Conservation (phyloP, 2,329 filamentous ascomycete genomes). For the Lachnellula arida region DNA sequence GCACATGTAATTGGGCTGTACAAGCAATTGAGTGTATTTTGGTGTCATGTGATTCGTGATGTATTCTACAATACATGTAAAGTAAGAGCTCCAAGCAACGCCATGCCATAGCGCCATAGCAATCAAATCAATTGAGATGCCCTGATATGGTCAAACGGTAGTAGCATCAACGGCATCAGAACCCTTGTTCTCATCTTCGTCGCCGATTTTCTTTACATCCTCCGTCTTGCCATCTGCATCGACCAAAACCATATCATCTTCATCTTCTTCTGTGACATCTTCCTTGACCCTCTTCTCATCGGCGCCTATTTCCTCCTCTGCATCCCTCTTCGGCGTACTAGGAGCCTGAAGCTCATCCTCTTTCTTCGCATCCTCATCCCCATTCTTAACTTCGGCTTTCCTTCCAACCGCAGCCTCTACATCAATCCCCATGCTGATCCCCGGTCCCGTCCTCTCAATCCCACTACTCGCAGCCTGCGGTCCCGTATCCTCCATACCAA, state of each 20-base stretch:
- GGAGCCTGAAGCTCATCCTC: constrained; percentile 22
- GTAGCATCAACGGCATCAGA: constrained; percentile 16
- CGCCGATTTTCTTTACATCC: constrained; percentile 13
- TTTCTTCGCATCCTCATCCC: constrained; percentile 27
- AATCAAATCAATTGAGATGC: neutral
- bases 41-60: neutral
- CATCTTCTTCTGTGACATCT: constrained; percentile 26
- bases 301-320: constrained; percentile 42
- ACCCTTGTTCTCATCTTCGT: constrained; percentile 18
- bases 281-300: constrained; percentile 48
- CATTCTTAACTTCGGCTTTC: constrained; percentile 35
- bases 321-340: constrained; percentile 50
- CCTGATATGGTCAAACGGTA: constrained; percentile 12
- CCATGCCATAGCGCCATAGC: neutral
- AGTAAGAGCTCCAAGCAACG: neutral
- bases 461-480: constrained; percentile 49
- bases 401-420: constrained; percentile 58
- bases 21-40: neutral
- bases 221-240: constrained; percentile 20
- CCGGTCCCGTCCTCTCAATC: constrained; percentile 37
- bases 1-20: neutral
- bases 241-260: constrained; percentile 12
- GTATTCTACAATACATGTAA: neutral
- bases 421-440: constrained; percentile 50
- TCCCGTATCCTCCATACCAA: constrained; percentile 83